Evolutionary conservation across 805 yeast genomes (phyloP), one percentile per base, ranked within the genome.

Genomic region (Maudiozyma pseudohumilis): DNA sequence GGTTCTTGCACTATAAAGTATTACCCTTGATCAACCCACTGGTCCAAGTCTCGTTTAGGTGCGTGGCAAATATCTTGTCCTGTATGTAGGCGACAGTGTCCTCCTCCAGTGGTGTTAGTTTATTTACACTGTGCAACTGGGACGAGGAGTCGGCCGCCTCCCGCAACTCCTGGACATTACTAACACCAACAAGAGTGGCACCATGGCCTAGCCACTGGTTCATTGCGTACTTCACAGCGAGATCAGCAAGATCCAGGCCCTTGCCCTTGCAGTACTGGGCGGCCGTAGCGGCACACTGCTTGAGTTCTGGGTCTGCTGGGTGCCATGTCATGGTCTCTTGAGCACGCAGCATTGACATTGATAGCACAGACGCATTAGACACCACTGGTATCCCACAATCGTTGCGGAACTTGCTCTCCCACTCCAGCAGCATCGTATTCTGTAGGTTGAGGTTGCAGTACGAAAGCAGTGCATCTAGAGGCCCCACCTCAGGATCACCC

Each of bases 391-490:
- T 65, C 5, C 74, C 71, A 10, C 82, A 74, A 6, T 72, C 74
- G 0, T 37, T 24, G 28, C 69, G 58, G 46, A 84, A 75, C 26
- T 63, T 64, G 5, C 66, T 69, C 47, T 67, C 60, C 47, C 69
- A 71, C 0, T 66, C 59, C 19, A 70, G 63, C 31, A 81, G 61
- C 5, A 42, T 53, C 16, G 74, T 69, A 59, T 87, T 88, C 53
- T 89, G 96, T 23, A 88, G 56, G 49, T 92, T 84, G 56, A 86
- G 74, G 54, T 88, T 79, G 38, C 82, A 77, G 55, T 88, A 88
- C 23, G 88, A 78, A 46, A 89, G 63, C 1, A 86, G 70, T 1
- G 79, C 74, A 55, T 88, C 96, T 38, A 88, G 59, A 1, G 77
- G 66, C 1, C 85, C 82, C 35, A 79, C 72, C 2, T 63, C 65